Base-by-base conservation (phyloP, 2,329 filamentous ascomycete species). In the Aspergillus aculeatus region DNA sequence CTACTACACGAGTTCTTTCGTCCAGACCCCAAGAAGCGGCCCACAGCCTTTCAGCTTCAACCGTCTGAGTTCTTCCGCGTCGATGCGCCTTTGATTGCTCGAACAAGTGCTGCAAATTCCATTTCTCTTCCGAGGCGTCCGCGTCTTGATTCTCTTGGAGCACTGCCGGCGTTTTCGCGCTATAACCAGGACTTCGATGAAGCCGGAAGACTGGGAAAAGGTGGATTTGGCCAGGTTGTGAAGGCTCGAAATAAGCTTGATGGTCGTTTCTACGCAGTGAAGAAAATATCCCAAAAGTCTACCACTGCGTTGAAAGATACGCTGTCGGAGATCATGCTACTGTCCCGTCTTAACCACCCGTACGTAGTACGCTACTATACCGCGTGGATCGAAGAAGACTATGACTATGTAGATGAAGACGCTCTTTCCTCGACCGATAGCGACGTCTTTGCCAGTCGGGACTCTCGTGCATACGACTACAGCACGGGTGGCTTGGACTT, bases 161-260 rank as follows among this genome's bases (percentile, higher is more conserved):
- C 81, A 16, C 77, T 80, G 14, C 78, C 77, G 2, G 73, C 81
- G 3, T 81, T 86, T 49, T 96, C 92, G 1, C 86, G 94, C 62
- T 99, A 96, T 71, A 85, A 84, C 11, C 90, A 90, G 69, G 95
- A 98, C 68, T 99, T 96, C 76, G 88, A 93, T 19, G 93, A 98
- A 76, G 88, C 95, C 70, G 92, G 91, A 14, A 86, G 90, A 4
- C 82, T 99, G 12, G 95, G 95, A 3, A 96, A 94, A 73, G 95
- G 95, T 48, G 95, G 94, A 0, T 99, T 96, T 76, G 95, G 95
- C 5, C 92, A 97, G 76, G 95, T 99, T 23, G 92, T 98, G 57
- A 96, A 96, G 74, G 94, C 94, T 2, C 86, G 94, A 32, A 96
- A 96, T 75, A 96, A 95, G 77, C 85, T 97, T 4, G 95, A 98